A percentile compares a stretch with the other conserved stretches of the same genome.
phyloP scores from a whole-genome alignment of 148 eudicot genomes.

The Vaccinium corymbosum region DNA sequence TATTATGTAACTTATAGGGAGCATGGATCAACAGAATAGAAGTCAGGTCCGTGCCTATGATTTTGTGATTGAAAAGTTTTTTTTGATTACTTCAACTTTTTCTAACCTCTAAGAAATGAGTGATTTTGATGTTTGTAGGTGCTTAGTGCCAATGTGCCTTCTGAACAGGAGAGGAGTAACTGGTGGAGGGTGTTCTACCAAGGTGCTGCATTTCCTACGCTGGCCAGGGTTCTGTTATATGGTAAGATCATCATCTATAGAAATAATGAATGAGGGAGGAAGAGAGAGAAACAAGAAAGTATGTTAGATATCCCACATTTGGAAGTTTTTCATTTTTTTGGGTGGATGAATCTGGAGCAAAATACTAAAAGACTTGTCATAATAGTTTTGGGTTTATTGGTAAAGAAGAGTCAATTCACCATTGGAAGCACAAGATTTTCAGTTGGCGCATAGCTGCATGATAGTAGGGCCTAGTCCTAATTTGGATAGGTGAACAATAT shows the following conservation, averaged over 20 bases:
- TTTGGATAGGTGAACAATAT: neutral
- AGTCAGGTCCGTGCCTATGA: slow-evolving; percentile 47
- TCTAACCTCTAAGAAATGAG: neutral
- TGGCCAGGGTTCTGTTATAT: slow-evolving; percentile 60
- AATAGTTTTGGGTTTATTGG: neutral
- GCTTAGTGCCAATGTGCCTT: slow-evolving; percentile 30
- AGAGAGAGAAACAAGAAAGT: neutral
- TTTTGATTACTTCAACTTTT: neutral
- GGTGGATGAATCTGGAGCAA: neutral
- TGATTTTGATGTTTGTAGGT: slow-evolving; percentile 39
- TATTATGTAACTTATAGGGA: slow-evolving; percentile 40
- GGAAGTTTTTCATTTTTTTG: neutral
- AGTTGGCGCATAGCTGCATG: neutral
- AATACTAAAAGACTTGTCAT: neutral
- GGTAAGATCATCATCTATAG: slow-evolving; percentile 35
- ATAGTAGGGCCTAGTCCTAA: neutral
- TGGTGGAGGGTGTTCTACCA: slow-evolving; percentile 68
- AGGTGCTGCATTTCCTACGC: slow-evolving; percentile 66
- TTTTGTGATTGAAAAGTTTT: neutral
- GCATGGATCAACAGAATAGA: slow-evolving; percentile 44
- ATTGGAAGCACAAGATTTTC: too few species aligned
- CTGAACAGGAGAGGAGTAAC: slow-evolving; percentile 35
- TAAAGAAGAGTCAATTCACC: neutral
- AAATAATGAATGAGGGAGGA: neutral
- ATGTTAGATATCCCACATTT: neutral